Conservation (phyloP, 2,329 filamentous ascomycete species). For the Curvularia hawaiiensis region DNA sequence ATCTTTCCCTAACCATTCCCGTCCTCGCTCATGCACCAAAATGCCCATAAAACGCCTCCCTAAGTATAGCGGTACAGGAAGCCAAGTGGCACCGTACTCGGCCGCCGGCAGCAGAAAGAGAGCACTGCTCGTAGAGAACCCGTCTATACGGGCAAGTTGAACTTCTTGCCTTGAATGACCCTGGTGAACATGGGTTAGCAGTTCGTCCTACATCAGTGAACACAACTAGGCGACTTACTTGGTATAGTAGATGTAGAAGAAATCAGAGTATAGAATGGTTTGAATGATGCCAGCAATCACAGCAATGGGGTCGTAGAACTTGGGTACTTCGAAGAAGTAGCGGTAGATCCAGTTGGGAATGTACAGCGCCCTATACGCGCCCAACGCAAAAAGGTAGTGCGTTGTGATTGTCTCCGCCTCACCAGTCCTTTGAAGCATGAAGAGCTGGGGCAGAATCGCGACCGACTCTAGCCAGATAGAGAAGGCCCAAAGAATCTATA, state of each 20-base stretch:
- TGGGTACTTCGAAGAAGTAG: conserved; percentile 72
- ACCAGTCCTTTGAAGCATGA: conserved; percentile 96
- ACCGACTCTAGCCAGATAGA: conserved; percentile 98
- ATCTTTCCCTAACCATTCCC: neutral
- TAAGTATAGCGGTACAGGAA: conserved; percentile 12
- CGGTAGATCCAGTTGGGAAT: conserved; percentile 99
- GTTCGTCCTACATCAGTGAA: neutral
- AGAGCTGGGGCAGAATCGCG: conserved; percentile 94
- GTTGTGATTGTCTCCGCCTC: conserved; percentile 99
- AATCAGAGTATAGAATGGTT: conserved; percentile 96
- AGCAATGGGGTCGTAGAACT: conserved; percentile 82
- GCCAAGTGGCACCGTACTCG: conserved; percentile 9
- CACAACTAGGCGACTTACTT: conserved; percentile 60
- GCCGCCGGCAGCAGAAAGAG: conserved; percentile 12
- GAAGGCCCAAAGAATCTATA: conserved; percentile 91
- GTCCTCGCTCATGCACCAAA: neutral
- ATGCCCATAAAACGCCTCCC: conserved; percentile 13
- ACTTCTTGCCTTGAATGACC: conserved; percentile 60
- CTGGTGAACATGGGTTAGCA: conserved; percentile 31
- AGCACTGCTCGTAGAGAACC: conserved; percentile 2
- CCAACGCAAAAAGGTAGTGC: conserved; percentile 94
- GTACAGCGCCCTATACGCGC: conserved; percentile 89
- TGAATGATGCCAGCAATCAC: conserved; percentile 89
- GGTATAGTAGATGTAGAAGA: conserved; percentile 99
- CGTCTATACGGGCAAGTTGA: conserved; percentile 58